Evolutionary conservation across 352 stramenopile genomes (phyloP), one percentile per base, ranked within the genome.

Genomic region (Phytopythium delawarense): DNA sequence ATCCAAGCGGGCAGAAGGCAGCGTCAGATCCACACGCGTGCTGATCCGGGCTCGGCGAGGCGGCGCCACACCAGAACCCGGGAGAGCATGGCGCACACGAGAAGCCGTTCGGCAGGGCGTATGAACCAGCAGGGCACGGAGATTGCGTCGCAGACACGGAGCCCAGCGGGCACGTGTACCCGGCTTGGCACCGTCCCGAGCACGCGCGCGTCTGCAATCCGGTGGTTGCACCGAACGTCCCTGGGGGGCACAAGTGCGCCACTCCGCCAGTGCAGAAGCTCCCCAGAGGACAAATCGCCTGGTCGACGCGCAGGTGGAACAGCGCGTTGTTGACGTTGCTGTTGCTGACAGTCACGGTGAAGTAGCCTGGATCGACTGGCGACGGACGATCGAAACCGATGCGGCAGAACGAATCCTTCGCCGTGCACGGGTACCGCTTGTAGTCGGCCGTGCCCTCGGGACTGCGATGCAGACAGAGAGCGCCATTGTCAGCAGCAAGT

Each of bases 231-330:
- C 78, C 84, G 48, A 77, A 92, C 13, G 74, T 89, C 16, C 82
- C 71, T 57, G 61, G 54, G 25, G 81, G 77, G 35, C 84, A 93
- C 44, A 72, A 50, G 51, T 85, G 79, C 32, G 69, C 63, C 20
- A 87, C 57, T 0, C 84, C 84, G 9, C 63, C 57, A n/a, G 78
- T 42, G 58, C 84, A 93, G 62, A 79, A 93, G 40, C 70, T 89
- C 4, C 84, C 84, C 12, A 61, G 25, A 4, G 81, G 78, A 57
- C 81, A 93, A 54, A 84, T 71, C 8, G 48, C 53, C 53, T 93
- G 73, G 49, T 81, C 76, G 8, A 81, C 66, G 12, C 76, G 80
- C 28, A 80, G 45, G 9, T 76, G 71, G 0, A 66, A 63, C 11
- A 62, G 32, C 2, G 67, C 72, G 12, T 57, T 30, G 37, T 45